Percentiles rank a stretch among this genome's conserved stretches.
These are phyloP conservation scores for Strombidium stylifer DNA, from an alignment of 73 alveolate species.

Conservation along the genomic window DNA sequence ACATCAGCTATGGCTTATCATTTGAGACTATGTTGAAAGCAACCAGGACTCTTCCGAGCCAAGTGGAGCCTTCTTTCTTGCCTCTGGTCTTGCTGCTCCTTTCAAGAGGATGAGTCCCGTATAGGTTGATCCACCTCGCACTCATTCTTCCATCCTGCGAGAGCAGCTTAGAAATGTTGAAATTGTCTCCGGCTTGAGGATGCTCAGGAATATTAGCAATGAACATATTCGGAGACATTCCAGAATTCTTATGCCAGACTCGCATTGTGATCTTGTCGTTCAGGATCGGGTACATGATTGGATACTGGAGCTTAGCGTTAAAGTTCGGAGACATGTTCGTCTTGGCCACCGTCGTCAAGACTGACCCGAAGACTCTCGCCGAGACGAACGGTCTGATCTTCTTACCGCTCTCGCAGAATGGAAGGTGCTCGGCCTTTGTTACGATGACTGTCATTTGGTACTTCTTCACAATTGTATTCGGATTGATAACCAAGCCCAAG, in stretches of 20 bases:
- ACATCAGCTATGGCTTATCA: constrained; percentile 76
- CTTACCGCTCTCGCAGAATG: constrained; percentile 46
- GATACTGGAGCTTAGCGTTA: constrained; percentile 71
- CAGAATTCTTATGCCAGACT: constrained; percentile 71
- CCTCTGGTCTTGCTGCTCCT: constrained; percentile 24
- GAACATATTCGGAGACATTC: constrained; percentile 65
- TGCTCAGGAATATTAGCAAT: constrained; percentile 91
- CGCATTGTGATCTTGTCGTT: constrained; percentile 88
- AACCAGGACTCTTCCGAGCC: constrained; percentile 83
- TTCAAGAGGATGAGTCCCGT: constrained; percentile 81
- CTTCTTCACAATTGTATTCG: constrained; percentile 61
- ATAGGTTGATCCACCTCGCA: constrained; percentile 82
- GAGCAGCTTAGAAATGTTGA: constrained; percentile 76
- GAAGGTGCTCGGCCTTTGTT: constrained; percentile 83
- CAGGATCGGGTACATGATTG: constrained; percentile 78
- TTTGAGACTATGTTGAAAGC: constrained; percentile 73
- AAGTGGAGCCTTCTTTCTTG: constrained; percentile 79
- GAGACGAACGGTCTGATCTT: constrained; percentile 63
- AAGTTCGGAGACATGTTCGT: constrained; percentile 69
- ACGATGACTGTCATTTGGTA: constrained; percentile 80
- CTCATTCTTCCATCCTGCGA: constrained; percentile 87
- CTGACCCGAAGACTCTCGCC: constrained; percentile 77
- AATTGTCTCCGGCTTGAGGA: constrained; percentile 77
- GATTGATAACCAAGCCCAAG: constrained; percentile 32
- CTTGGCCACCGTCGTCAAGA: constrained; percentile 67